These are phyloP conservation scores for Hortaea sp. DNA, from an alignment of 2,329 filamentous ascomycete species.

Conservation along the genomic window DNA sequence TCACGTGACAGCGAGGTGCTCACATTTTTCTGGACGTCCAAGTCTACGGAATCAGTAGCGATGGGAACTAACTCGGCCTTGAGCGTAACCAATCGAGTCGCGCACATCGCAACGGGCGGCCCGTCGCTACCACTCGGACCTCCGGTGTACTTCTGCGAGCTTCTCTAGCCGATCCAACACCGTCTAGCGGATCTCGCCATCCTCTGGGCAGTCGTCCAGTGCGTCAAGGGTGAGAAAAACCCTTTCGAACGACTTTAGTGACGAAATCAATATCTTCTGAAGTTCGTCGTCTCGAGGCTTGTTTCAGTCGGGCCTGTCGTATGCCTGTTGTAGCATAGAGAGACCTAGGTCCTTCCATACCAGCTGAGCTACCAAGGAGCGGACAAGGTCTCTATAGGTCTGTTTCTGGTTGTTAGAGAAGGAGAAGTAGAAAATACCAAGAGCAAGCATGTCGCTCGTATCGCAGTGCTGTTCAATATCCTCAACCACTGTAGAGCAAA, in stretches of 20 bases:
- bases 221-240: constrained; percentile 26
- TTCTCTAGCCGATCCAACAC: constrained; percentile 7
- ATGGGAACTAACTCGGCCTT: constrained; percentile 5
- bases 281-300: constrained; percentile 10
- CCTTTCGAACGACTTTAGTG: constrained; percentile 9
- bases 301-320: constrained; percentile 6
- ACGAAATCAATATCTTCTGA: constrained; percentile 10
- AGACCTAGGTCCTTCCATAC: constrained; percentile 10
- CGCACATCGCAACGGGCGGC: constrained; percentile 13
- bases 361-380: constrained; percentile 12
- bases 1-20: constrained; percentile 10
- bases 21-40: constrained; percentile 11
- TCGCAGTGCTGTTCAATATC: constrained; percentile 9
- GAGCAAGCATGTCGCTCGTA: background rate
- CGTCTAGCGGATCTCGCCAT: constrained; percentile 7
- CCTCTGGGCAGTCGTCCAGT: constrained; percentile 25
- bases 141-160: constrained; percentile 8
- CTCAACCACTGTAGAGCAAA: constrained; percentile 15
- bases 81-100: constrained; percentile 8
- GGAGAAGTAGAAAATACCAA: constrained; percentile 15
- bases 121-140: constrained; percentile 12
- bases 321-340: constrained; percentile 11
- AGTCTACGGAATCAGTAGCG: constrained; percentile 4
- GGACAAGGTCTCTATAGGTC: constrained; percentile 6
- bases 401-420: constrained; percentile 17